Base-by-base conservation (phyloP, 1,139 yeast genomes). In the Pichia sp. region DNA sequence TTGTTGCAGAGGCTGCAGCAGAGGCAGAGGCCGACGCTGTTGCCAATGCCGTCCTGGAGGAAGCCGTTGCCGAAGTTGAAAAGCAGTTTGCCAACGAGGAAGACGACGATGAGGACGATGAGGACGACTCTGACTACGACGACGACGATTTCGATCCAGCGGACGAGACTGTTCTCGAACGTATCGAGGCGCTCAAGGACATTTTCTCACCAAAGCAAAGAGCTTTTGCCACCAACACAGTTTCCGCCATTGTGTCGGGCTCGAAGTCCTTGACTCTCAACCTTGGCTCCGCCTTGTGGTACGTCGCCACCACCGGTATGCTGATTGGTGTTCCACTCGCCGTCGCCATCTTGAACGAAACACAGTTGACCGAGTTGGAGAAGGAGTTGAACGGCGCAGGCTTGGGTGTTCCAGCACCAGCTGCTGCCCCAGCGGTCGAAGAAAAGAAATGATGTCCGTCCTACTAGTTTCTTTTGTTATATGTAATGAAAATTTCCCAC, bases 271-370 rank as follows among this genome's bases (percentile, higher is more conserved):
- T 82, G 37, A 71, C 82, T 54, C 67, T 73, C 56, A 80, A 79
- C 62, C 76, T 88, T 53, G 96, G 97, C 55, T 78, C 79, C 62
- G 74, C 87, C 47, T 76, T 91, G 59, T 95, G 98, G 98, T 78
- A 85, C 55, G 63, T 89, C 57, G 84, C 97, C 36, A 85, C 98
- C 19, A 81, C 95, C 50, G 83, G 89, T 41, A 74, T 95, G 64
- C 79, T 93, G 60, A 76, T 93, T 65, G 98, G 97, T 67, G 96
- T 90, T 52, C 99, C 99, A 58, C 77, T 89, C 62, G 85, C 96
- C 7, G 76, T 93, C 66, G 87, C 96, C 50, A 87, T 91, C 61
- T 78, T 91, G 65, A 83, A 91, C 57, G 99, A 91, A 75, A 93
- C 90, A 66, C 97, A 91, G 74, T 79, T 91, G 68, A 83, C 58